Conservation (phyloP, 805 yeast species). For the Yarrowia alimentaria region DNA sequence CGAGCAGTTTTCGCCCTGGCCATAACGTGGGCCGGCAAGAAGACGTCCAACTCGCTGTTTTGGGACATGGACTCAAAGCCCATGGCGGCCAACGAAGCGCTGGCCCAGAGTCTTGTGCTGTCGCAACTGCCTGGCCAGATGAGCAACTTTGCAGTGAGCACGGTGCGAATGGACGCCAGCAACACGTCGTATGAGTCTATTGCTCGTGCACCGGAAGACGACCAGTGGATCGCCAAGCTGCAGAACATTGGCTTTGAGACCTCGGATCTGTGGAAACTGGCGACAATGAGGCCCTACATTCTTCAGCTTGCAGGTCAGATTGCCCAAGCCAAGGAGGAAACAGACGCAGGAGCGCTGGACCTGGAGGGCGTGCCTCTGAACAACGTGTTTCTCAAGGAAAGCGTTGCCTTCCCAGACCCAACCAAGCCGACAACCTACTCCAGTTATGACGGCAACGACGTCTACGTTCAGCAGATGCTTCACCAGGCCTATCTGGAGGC, state of each 20-base stretch:
- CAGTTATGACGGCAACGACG: conserved; percentile 68
- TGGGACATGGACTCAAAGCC: conserved; percentile 54
- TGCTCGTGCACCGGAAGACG: conserved; percentile 36
- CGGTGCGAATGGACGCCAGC: conserved; percentile 21
- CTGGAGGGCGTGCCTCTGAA: conserved; percentile 6
- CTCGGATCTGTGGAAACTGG: conserved; percentile 79
- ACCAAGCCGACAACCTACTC: conserved; percentile 18
- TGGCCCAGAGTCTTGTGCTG: conserved; percentile 15
- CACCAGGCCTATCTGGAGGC: conserved; percentile 49
- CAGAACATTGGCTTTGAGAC: conserved; percentile 70
- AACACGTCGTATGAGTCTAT: conserved; percentile 4
- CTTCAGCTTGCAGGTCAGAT: conserved; percentile 38
- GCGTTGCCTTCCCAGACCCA: conserved; percentile 8
- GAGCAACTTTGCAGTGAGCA: conserved; percentile 23
- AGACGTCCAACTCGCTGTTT: conserved; percentile 64
- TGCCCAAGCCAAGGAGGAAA: conserved; percentile 7
- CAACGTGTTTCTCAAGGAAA: conserved; percentile 20
- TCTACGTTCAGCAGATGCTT: conserved; percentile 58
- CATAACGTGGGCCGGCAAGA: conserved; percentile 65
- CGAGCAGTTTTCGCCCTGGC: conserved; percentile 62
- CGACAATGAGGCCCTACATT: conserved; percentile 66
- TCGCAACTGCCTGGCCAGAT: conserved; percentile 21
- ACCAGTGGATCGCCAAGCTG: conserved; percentile 62
- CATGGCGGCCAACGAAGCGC: neutral
- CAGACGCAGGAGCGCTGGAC: conserved; percentile 11